Base-by-base conservation (phyloP, 768 basidiomycete species). In the Porpolomopsis calyptriformis region DNA sequence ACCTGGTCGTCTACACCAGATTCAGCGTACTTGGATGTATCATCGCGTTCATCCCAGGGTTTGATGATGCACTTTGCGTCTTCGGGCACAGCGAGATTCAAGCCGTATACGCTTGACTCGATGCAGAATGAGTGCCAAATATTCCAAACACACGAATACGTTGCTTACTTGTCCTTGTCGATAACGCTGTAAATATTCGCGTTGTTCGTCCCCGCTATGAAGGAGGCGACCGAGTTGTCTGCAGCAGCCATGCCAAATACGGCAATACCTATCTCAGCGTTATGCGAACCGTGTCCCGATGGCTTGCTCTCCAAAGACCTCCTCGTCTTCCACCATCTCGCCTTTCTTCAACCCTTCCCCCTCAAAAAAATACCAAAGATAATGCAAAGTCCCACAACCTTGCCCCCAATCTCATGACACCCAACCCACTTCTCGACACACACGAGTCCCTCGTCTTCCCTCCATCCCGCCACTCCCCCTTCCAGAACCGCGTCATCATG, bases 1-100 rank as follows among this genome's bases (percentile, higher is more conserved):
- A 85, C 87, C 74, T 91, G 85, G 57, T 91, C 87, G 52, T 91
- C 88, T 11, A 89, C 87, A 25, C 78, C 80, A 0, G 87, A 89
- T 16, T 90, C 82, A 11, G 77, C 79, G 49, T 66, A 89, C 51
- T 68, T 71, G 2, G 62, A 63, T 9, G 74, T 80, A 41, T 82
- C 77, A 19, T 90, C 84, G 37, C 87, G 68, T 53, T 84, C 70
- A 46, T 81, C 73, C 88, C 88, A 91, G 2, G 82, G 77, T 61
- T 91, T 91, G 50, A 91, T 82, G 29, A 88, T 61, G 11, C 66
- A 74, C 51, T 77, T 80, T 1, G 87, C 88, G 53, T 82, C 73
- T 59, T 90, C 88, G 20, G 87, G 87, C n/a, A 86, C 72, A 4
- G 74, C 72, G 45, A 90, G 64, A 57, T 89, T 89, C 55, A 90